Evolutionary conservation across 208 protist species (phyloP).

Genomic region (Leishmania gerbilli): DNA sequence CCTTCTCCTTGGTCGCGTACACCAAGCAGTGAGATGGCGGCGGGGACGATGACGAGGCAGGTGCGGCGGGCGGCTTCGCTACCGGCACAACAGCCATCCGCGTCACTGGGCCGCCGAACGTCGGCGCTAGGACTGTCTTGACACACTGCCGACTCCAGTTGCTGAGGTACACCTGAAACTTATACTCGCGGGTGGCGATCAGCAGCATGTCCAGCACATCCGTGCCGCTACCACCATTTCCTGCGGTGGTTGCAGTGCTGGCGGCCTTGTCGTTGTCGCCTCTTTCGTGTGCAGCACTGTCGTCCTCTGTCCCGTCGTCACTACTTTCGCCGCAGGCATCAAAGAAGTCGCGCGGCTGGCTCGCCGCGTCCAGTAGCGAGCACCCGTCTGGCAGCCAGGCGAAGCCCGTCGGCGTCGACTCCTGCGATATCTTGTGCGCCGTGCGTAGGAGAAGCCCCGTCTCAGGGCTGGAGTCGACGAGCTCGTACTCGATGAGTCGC

Average conservation of each 20-base stretch:
- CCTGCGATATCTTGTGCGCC: conserved; percentile 92
- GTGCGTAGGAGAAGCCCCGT: conserved; percentile 82
- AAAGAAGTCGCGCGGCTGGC: conserved; percentile 40
- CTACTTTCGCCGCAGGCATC: conserved; percentile 7
- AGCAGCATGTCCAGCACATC: conserved; percentile 71
- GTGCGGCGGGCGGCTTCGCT: background rate
- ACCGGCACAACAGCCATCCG: conserved; percentile 54
- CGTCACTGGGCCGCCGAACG: conserved; percentile 92
- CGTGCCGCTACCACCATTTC: background rate
- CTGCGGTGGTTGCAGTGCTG: background rate
- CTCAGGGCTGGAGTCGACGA: conserved; percentile 84
- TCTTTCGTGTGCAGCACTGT: background rate
- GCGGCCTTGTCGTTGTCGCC: background rate
- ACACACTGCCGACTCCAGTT: conserved; percentile 89
- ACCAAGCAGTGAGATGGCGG: conserved; percentile 58
- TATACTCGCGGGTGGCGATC: conserved; percentile 91
- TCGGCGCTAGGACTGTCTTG: conserved; percentile 89
- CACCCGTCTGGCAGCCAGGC: conserved; percentile 63
- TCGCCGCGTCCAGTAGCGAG: conserved; percentile 46
- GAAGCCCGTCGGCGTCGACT: conserved; percentile 87
- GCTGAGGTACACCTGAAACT: conserved; percentile 82
- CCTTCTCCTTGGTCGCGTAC: conserved; percentile 90
- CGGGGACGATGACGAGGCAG: conserved; percentile 6
- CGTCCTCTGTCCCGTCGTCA: background rate
- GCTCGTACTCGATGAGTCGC: conserved; percentile 94